Evolutionary conservation across 2,329 filamentous ascomycete genomes (phyloP).

Genomic region (Macroventuria anomochaeta): DNA sequence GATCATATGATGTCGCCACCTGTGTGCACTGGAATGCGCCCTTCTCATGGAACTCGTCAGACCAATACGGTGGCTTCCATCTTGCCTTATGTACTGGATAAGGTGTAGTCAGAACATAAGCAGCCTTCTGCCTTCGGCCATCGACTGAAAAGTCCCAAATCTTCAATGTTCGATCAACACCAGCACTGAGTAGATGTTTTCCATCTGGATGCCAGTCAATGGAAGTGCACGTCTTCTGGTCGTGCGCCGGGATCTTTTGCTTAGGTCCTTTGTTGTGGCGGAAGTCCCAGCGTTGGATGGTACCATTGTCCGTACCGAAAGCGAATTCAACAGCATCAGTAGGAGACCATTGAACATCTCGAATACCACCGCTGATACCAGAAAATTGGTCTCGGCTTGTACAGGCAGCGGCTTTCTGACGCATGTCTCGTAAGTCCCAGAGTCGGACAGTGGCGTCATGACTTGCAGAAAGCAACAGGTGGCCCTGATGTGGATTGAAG

Average conservation of each 20-base stretch:
- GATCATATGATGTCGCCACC: slow-evolving; percentile 67
- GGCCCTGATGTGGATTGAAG: slow-evolving; percentile 68
- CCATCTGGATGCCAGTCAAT: slow-evolving; percentile 73
- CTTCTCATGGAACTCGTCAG: slow-evolving; percentile 57
- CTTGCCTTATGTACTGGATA: slow-evolving; percentile 67
- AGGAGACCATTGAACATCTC: slow-evolving; percentile 70
- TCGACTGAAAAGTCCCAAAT: slow-evolving; percentile 68
- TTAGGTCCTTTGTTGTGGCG: slow-evolving; percentile 63
- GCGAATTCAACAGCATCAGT: slow-evolving; percentile 68
- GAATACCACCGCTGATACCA: slow-evolving; percentile 66
- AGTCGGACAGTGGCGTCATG: slow-evolving; percentile 69
- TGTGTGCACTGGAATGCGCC: slow-evolving; percentile 67
- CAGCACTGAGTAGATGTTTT: slow-evolving; percentile 68
- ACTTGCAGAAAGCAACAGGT: slow-evolving; percentile 67
- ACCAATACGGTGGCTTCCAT: slow-evolving; percentile 67
- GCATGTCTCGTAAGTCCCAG: slow-evolving; percentile 67
- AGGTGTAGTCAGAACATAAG: slow-evolving; percentile 65
- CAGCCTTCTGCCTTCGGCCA: slow-evolving; percentile 64
- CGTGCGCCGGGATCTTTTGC: slow-evolving; percentile 67
- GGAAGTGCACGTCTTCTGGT: slow-evolving; percentile 63
- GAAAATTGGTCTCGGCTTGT: slow-evolving; percentile 62
- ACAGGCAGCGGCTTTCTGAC: slow-evolving; percentile 58
- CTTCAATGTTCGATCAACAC: slow-evolving; percentile 66
- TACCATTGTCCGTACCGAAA: slow-evolving; percentile 68
- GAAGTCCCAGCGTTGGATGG: slow-evolving; percentile 69